Conservation (phyloP, 768 basidiomycete species). For the Hypholoma sublateritium region DNA sequence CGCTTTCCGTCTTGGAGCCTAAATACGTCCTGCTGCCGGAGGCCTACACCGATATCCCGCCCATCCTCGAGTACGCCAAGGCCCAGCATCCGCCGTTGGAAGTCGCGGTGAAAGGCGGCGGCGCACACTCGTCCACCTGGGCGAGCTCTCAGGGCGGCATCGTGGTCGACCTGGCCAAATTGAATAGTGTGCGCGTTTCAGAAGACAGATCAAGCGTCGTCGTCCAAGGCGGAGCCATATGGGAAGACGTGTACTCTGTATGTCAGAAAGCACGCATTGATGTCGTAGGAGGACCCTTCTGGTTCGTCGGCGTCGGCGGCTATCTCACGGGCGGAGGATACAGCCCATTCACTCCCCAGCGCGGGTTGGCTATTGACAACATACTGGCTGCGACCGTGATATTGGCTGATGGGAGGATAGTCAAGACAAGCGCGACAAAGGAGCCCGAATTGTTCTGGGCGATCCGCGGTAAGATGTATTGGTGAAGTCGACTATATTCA, state of each 20-base stretch:
- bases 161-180: constrained; percentile 4
- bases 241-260: constrained; percentile 6
- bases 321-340: constrained; percentile 13
- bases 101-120: constrained; percentile 13
- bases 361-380: constrained; percentile 16
- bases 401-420: constrained; percentile 19
- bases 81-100: constrained; percentile 4
- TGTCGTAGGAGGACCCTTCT: constrained; percentile 13
- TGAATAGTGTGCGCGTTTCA: constrained; percentile 3
- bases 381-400: constrained; percentile 19
- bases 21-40: constrained; percentile 3
- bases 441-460: constrained; percentile 27
- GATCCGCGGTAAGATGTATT: constrained; percentile 17
- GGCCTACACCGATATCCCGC: constrained; percentile 6
- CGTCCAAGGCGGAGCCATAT: constrained; percentile 11
- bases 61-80: constrained; percentile 4
- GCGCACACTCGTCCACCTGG: constrained; percentile 12
- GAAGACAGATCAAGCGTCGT: constrained; percentile 2
- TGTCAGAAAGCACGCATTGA: constrained; percentile 6
- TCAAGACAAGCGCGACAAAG: constrained; percentile 12
- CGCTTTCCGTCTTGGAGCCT: constrained; percentile 5
- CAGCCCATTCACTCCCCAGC: constrained; percentile 20
- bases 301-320: constrained; percentile 14
- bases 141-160: constrained; percentile 6
- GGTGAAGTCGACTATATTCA: not conserved